phyloP scores from a whole-genome alignment of 1,284 basidiomycete genomes.

The Tilletia indica region DNA sequence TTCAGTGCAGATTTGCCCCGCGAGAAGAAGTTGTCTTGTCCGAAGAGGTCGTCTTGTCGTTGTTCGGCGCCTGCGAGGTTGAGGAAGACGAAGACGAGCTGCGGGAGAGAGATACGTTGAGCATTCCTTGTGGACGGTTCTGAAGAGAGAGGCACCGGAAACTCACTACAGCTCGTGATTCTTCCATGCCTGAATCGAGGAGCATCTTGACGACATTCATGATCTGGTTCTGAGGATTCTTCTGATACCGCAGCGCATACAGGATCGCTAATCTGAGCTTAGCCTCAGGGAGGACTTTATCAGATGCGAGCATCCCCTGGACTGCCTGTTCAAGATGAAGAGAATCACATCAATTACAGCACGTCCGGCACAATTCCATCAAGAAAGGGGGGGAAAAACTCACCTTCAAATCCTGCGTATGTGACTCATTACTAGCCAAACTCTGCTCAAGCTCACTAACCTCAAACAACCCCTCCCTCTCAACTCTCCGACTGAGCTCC shows the following conservation, averaged over 20 bases:
- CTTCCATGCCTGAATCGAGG: constrained; percentile 75
- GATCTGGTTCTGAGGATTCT: constrained; percentile 80
- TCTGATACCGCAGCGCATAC: constrained; percentile 92
- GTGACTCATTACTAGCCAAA: constrained; percentile 83
- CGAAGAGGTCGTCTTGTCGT: constrained; percentile 94
- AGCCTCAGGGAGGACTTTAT: constrained; percentile 70
- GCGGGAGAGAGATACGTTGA: not conserved
- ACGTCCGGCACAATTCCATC: no score
- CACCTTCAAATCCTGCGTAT: constrained; percentile 76
- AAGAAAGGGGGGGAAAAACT: constrained; percentile 27
- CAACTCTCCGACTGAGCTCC: constrained; percentile 86
- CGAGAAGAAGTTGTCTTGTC: constrained; percentile 89
- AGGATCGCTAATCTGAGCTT: constrained; percentile 91
- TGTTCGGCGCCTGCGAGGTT: constrained; percentile 94
- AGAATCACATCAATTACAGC: no score
- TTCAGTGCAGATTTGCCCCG: constrained; percentile 92
- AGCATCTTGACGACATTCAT: constrained; percentile 77
- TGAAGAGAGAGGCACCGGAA: not conserved
- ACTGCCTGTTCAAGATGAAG: constrained; percentile 24
- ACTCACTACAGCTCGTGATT: constrained; percentile 76
- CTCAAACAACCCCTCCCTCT: constrained; percentile 71
- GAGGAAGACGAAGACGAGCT: constrained; percentile 86
- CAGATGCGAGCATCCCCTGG: constrained; percentile 58
- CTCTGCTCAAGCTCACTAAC: constrained; percentile 96
- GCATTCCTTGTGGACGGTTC: no score